Evolutionary conservation across 106 monocot genomes (phyloP), one percentile per base, ranked within the genome.

Genomic region (Ottelia alismoides): DNA sequence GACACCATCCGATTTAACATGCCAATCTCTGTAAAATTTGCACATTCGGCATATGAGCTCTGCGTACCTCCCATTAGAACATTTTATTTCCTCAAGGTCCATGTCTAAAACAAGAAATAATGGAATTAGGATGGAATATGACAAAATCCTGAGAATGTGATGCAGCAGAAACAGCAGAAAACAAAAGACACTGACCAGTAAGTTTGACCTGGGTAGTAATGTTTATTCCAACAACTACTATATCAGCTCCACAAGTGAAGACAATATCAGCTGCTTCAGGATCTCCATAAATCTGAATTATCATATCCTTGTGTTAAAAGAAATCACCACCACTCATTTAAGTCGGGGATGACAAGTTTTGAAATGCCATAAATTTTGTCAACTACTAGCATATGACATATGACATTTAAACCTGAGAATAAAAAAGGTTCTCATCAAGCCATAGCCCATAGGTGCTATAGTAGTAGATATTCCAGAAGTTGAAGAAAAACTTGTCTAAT

Each of bases 231-330:
- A 59, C 44, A 2, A 59, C 59, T 27, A 46, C 46, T 20, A 96
- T 74, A 23, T 96, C 79, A 22, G 96, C 96, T 59, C 96, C 96
- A 65, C 64, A 72, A 11, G 96, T 96, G 54, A 96, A 96, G 7
- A 96, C 83, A 62, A 89, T 65, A 48, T 96, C 96, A 57, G 96
- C 88, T 58, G 88, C 96, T 61, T 96, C 88, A 22, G 96, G 96
- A 62, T 96, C 96, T 45, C 88, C 82, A 62, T 76, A 82, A 23
- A 96, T 89, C 96, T 94, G 73, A n/a, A n/a, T n/a, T n/a, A n/a
- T n/a, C n/a, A n/a, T n/a, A n/a, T n/a, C n/a, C n/a, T n/a, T n/a
- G n/a, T n/a, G n/a, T n/a, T n/a, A n/a, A n/a, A n/a, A n/a, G n/a
- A n/a, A n/a, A n/a, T n/a, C n/a, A n/a, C n/a, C n/a, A n/a, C n/a